These are phyloP conservation scores for Thymus mandschuricus DNA, from an alignment of 257 asterid species.

Conservation along the genomic window DNA sequence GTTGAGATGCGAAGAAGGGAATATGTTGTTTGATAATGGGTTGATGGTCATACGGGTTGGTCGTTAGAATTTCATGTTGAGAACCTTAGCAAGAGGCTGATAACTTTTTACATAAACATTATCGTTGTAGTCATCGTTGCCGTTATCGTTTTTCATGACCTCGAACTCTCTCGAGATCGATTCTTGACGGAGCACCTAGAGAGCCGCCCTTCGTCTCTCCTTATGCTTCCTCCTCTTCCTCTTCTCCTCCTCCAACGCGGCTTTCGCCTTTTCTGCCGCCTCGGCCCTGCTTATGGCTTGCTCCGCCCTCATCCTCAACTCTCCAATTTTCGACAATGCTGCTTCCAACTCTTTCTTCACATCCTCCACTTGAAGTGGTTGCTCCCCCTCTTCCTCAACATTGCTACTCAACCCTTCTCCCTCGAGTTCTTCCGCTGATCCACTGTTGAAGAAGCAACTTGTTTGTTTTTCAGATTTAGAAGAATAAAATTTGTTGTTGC, in stretches of 20 bases:
- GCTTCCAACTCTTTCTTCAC: constrained; percentile 51
- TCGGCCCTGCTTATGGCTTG: constrained; percentile 87
- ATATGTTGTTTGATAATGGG: too few species aligned
- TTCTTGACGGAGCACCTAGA: constrained; percentile 56
- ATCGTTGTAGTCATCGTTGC: neutral
- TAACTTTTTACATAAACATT: constrained; percentile 33
- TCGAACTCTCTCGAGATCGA: constrained; percentile 41
- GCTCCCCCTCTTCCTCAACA: neutral
- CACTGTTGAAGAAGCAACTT: too few species aligned
- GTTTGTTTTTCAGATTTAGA: too few species aligned
- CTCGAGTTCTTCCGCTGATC: constrained; percentile 11
- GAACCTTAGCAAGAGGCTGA: constrained; percentile 77
- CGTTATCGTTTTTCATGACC: too few species aligned
- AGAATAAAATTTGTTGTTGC: too few species aligned
- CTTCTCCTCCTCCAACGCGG: constrained; percentile 53
- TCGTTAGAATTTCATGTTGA: constrained; percentile 65
- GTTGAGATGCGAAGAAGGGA: too few species aligned
- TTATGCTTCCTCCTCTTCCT: constrained; percentile 56
- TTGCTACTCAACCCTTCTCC: neutral
- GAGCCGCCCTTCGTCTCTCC: constrained; percentile 57
- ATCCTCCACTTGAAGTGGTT: constrained; percentile 5
- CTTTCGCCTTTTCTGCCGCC: constrained; percentile 66
- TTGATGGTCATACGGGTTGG: too few species aligned
- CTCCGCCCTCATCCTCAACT: constrained; percentile 68
- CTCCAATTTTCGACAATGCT: constrained; percentile 46